Evolutionary conservation across 495 filamentous ascomycete genomes (phyloP).

Genomic region (Neurospora sp.): DNA sequence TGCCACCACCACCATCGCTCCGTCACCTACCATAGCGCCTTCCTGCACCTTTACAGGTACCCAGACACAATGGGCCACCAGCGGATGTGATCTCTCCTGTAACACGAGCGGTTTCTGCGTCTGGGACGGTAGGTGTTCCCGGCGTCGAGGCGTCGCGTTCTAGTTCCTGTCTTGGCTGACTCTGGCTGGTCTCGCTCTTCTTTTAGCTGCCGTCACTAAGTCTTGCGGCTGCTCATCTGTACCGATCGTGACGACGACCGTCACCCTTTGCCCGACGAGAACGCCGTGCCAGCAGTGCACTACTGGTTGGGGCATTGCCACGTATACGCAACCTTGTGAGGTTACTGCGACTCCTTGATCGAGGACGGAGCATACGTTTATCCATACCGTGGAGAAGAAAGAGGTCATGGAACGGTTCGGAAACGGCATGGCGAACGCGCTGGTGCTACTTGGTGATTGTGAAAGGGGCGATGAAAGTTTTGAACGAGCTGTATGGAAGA

Average conservation of each 20-base stretch:
- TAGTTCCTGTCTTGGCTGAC: background rate
- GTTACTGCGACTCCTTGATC: background rate
- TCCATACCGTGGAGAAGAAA: no score
- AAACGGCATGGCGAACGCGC: background rate
- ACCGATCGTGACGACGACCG: conserved; percentile 8
- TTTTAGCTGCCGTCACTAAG: conserved; percentile 3
- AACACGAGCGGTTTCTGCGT: background rate
- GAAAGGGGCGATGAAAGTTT: no score
- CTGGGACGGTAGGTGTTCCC: conserved; percentile 2
- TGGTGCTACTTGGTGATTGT: background rate
- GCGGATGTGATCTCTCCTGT: conserved; percentile 6
- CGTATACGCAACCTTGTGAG: background rate
- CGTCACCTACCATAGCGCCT: background rate
- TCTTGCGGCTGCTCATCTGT: conserved; percentile 15
- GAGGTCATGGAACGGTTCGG: no score
- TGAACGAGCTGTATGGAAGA: background rate
- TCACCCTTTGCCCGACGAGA: conserved; percentile 13
- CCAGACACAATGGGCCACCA: conserved; percentile 2
- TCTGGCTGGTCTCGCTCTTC: background rate
- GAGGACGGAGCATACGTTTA: no score
- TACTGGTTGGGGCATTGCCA: conserved; percentile 4
- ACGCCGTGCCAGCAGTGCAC: conserved; percentile 8
- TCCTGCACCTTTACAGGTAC: conserved; percentile 7
- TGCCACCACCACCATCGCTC: background rate
- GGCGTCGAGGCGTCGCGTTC: background rate